These are phyloP conservation scores for Debaryomyces singareniensis DNA, from an alignment of 1,139 yeast genomes.

Conservation along the genomic window DNA sequence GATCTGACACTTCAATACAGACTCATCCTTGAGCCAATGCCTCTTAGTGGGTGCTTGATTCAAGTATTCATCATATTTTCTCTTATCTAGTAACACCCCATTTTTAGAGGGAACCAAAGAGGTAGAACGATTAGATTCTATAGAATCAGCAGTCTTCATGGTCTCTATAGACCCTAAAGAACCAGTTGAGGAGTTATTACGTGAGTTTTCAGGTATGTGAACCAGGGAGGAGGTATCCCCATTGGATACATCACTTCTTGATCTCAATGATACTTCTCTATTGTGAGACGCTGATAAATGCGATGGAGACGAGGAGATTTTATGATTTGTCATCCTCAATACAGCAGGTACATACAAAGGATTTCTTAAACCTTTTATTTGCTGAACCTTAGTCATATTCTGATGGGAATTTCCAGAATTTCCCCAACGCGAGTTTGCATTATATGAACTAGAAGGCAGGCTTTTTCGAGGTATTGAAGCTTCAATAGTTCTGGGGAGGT, in stretches of 20 bases:
- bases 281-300: not conserved
- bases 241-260: constrained; percentile 3
- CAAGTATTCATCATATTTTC: constrained; percentile 23
- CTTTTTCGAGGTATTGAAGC: too few relatives aligned
- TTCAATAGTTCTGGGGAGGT: not conserved
- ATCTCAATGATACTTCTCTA: not conserved
- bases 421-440: not conserved
- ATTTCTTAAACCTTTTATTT: constrained; percentile 66
- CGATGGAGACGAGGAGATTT: not conserved
- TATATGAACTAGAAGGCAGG: not conserved
- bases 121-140: constrained; percentile 20
- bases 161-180: constrained; percentile 35
- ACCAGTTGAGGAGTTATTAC: too few relatives aligned
- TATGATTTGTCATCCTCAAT: constrained; percentile 44
- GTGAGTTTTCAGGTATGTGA: constrained; percentile 9
- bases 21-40: constrained; percentile 78
- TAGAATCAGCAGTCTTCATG: constrained; percentile 25
- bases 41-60: constrained; percentile 50
- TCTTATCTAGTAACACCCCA: constrained; percentile 7
- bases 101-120: constrained; percentile 9
- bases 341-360: constrained; percentile 92
- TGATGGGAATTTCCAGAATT: not conserved
- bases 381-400: constrained; percentile 23
- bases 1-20: constrained; percentile 57
- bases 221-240: constrained; percentile 10